Evolutionary conservation across 306 rosid species (phyloP), one percentile per base, ranked within the genome.

Genomic region (Pyrus betulifolia): DNA sequence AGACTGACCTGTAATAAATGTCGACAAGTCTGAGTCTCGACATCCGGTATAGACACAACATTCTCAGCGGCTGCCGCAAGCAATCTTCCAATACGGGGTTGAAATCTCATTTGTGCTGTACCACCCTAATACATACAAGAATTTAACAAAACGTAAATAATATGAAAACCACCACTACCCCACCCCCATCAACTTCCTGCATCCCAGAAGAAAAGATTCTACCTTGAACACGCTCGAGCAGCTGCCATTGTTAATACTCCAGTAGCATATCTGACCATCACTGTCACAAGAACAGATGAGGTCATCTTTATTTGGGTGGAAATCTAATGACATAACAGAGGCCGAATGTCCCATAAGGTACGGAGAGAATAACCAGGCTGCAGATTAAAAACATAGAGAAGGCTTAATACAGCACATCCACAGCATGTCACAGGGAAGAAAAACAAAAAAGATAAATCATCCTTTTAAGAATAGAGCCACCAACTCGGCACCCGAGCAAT

Each of bases 351-450:
- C 99, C 52, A 91, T 84, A 75, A 95, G 65, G 83, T 95, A 25
- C 99, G 93, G 69, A 92, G 92, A 15, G 97, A 85, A 85, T 90
- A 95, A 58, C 96, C 88, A 74, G 89, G 92, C 99, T 95, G 96
- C 89, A 88, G 58, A 42, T 76, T 14, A 33, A 63, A 61, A 11
- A 35, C 55, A 66, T 3, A 40, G 58, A 62, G 11, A 11, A 38
- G 65, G 21, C 30, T 61, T 45, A 17, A 42, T 60, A 42, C 28
- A 38, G 25, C 11, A 64, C 33, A 49, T 11, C 51, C 40, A 30
- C 30, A 15, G 13, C 70, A 59, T 46, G 12, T 35, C 23, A 73
- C 11, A 68, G 27, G 44, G 74, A 58, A 22, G 65, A 49, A 21
- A 65, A 51, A 49, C 25, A 46, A 27, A 28, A 28, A 62, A 28